Evolutionary conservation across 352 stramenopile species (phyloP).

Genomic region (Phytopythium cucurbitacearum): DNA sequence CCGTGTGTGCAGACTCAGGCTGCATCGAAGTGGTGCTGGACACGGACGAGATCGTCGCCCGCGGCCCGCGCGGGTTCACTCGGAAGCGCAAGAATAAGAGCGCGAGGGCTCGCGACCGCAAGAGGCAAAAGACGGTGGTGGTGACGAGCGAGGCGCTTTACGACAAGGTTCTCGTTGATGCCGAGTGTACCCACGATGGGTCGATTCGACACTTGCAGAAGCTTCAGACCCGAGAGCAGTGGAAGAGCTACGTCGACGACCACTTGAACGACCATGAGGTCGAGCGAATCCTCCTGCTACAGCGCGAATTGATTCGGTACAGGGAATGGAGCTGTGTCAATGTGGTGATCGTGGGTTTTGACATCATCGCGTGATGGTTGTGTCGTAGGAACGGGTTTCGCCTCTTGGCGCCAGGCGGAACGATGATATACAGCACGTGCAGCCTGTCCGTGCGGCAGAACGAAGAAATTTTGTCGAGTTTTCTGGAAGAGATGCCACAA

Average conservation of each 20-base stretch:
- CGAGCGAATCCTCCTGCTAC: slow-evolving; percentile 55
- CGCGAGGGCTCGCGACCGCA: slow-evolving; percentile 49
- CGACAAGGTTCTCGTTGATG: slow-evolving; percentile 95
- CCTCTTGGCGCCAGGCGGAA: slow-evolving; percentile 81
- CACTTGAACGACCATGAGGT: slow-evolving; percentile 55
- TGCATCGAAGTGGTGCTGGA: slow-evolving; percentile 59
- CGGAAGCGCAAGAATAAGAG: slow-evolving; percentile 94
- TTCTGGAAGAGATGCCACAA: slow-evolving; percentile 52
- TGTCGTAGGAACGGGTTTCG: slow-evolving; percentile 74
- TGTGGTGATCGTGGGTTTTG: not conserved
- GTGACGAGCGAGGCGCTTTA: slow-evolving; percentile 39
- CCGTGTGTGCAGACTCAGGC: slow-evolving; percentile 32
- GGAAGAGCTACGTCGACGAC: slow-evolving; percentile 69
- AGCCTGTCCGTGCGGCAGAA: slow-evolving; percentile 92
- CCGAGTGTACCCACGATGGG: slow-evolving; percentile 94
- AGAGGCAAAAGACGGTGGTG: slow-evolving; percentile 26
- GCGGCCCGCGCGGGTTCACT: slow-evolving; percentile 35
- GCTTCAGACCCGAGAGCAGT: slow-evolving; percentile 58
- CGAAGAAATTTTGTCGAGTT: slow-evolving; percentile 84
- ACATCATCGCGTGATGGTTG: not conserved
- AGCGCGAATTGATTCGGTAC: slow-evolving; percentile 50
- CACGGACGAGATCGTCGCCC: slow-evolving; percentile 48
- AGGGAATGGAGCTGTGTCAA: not conserved
- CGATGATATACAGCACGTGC: slow-evolving; percentile 95
- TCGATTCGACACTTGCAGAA: slow-evolving; percentile 88